Evolutionary conservation across 2,329 filamentous ascomycete species (phyloP), one percentile per base, ranked within the genome.

Genomic region (Fusarium palustre): DNA sequence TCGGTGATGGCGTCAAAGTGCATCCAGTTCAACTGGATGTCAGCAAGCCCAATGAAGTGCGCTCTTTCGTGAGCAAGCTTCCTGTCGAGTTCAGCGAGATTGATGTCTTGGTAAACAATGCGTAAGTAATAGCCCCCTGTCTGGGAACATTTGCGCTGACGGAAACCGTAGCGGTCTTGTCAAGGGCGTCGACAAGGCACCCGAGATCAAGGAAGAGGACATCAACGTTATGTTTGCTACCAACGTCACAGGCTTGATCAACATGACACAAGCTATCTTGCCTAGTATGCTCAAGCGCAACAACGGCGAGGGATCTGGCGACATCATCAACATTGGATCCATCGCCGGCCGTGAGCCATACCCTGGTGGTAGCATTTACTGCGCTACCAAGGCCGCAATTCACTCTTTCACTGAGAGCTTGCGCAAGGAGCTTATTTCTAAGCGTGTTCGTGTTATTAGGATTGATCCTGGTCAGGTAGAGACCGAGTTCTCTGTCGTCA

Each of bases 251-350:
- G 96, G 95, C 22, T 85, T 99, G 31, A 97, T 99, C 83, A 92
- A 95, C 84, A 93, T 98, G 91, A 98, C 95, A 0, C 96, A 99
- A 83, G 92, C 92, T 33, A 84, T 97, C 42, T 80, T 98, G 15
- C 89, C 92, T 36, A 89, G 92, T 74, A 96, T 95, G 86, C 90
- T 93, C 80, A 85, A 88, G 75, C 92, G 87, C 80, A 88, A 81
- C 77, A 86, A 94, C 57, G 91, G 91, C 56, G 70, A 74, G 4
- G 94, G 93, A 58, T 83, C 87, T 24, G 95, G 95, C 71, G 95
- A 98, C 78, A 94, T 99, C 77, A 97, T 99, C 83, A 98, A 97
- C 78, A 83, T 97, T 76, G 94, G 94, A 60, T 94, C 90, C 68
- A 94, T 97, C 76, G 94, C 94, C 7, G 94, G 93, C n/a, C 87